Base-by-base conservation (phyloP, 768 basidiomycete genomes). In the Gautieria morchelliformis region DNA sequence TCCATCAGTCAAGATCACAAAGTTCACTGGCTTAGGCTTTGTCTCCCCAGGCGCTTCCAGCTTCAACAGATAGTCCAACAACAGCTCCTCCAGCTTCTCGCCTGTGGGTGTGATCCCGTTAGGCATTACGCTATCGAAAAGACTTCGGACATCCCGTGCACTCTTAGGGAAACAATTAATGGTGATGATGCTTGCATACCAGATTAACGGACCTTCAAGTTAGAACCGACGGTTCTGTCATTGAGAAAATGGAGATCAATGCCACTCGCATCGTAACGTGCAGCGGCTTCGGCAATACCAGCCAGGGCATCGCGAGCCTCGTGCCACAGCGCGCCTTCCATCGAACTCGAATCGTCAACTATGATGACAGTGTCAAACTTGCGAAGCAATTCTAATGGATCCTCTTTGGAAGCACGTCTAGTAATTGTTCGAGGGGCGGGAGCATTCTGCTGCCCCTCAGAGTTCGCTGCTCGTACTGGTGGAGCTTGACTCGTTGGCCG, bases 191-290 rank as follows among this genome's bases (percentile, higher is more conserved):
- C 39, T 32, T 35, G 42, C 46, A 14, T 3, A 27, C 27, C n/a
- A 35, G 4, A 42, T 11, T 10, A 35, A 46, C 65, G 49, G 58
- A 71, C 80, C 69, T 71, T 75, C 57, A 81, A 48, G 58, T 74
- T 71, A 10, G 54, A 47, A 0, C 72, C 72, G 35, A 63, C 62
- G 53, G 55, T 55, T 42, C 52, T 19, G 47, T 72, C 65, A 59
- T 85, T 84, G 53, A 86, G 63, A 68, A 86, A 86, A 61, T 79
- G 68, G 4, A 85, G 71, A 58, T 85, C 84, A 41, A 86, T 76
- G 2, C 84, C 84, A 57, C 83, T 76, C 6, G 60, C 63, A 59
- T 83, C 83, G 53, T 84, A 83, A 41, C 66, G 59, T 1, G 73
- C 66, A 0, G 81, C 81, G 6, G 69, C 68, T 7, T 72, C 69